phyloP scores from a whole-genome alignment of 148 eudicot species.

The Agrostemma githago region DNA sequence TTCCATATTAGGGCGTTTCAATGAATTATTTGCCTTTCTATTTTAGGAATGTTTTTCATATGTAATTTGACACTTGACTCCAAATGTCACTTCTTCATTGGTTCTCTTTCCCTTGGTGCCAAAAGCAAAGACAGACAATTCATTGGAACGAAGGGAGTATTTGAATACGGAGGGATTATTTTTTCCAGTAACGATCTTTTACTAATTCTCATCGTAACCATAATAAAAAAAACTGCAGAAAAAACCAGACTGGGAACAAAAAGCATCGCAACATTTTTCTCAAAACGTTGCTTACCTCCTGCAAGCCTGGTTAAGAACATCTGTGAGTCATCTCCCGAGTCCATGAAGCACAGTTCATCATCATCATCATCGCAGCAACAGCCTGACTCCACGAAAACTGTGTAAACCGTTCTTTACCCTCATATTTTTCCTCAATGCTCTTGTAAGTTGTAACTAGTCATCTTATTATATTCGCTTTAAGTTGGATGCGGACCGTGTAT shows the following conservation, averaged over 20 bases:
- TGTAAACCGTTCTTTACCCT: conserved; percentile 6
- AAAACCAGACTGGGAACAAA: conserved; percentile 36
- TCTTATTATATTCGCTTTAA: background rate
- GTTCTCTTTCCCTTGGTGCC: no score
- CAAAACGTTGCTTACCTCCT: conserved; percentile 86
- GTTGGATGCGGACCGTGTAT: background rate
- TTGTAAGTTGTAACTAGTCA: conserved; percentile 8
- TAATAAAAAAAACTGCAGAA: conserved; percentile 36
- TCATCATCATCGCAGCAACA: conserved; percentile 27
- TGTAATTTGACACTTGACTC: no score
- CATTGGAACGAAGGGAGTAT: no score
- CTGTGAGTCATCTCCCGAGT: conserved; percentile 45
- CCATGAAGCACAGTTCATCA: conserved; percentile 33
- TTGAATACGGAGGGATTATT: no score
- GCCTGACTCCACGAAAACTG: conserved; percentile 20
- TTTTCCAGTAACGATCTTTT: no score
- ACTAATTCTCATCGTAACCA: background rate
- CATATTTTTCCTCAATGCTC: background rate
- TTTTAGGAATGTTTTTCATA: no score
- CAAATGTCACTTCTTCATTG: no score
- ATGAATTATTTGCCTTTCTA: no score
- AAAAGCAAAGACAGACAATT: no score
- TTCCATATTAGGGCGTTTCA: no score
- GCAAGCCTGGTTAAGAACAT: conserved; percentile 34
- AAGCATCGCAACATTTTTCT: conserved; percentile 67